Conservation (phyloP, 495 filamentous ascomycete species). For the Aspergillus nanangensis region DNA sequence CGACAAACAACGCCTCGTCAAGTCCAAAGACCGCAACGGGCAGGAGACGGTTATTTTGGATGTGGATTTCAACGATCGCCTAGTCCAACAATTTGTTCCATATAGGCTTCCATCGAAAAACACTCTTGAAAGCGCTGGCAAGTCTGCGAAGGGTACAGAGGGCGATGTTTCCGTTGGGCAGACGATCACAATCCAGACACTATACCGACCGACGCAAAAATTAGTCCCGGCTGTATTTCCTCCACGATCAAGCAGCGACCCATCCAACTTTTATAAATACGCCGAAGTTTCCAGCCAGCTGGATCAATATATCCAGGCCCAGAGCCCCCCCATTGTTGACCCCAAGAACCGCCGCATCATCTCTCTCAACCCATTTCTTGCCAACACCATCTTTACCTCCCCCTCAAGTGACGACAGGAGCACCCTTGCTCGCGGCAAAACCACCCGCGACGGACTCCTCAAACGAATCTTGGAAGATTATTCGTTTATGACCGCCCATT, state of each 20-base stretch:
- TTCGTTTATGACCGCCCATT: slow-evolving; percentile 43
- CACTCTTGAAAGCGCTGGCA: slow-evolving; percentile 28
- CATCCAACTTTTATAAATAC: slow-evolving; percentile 51
- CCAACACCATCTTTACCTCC: slow-evolving; percentile 54
- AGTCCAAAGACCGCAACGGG: slow-evolving; percentile 62
- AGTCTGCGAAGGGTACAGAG: slow-evolving; percentile 30
- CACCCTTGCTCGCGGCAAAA: slow-evolving; percentile 51
- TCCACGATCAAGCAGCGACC: slow-evolving; percentile 32
- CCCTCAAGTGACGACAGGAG: slow-evolving; percentile 51
- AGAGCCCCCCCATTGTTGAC: slow-evolving; percentile 52
- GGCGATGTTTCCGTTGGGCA: slow-evolving; percentile 53
- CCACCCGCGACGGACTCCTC: slow-evolving; percentile 59
- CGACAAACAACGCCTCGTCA: slow-evolving; percentile 60
- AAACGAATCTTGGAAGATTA: slow-evolving; percentile 53
- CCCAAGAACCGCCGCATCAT: slow-evolving; percentile 60
- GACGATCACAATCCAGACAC: slow-evolving; percentile 47
- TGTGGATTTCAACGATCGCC: slow-evolving; percentile 58
- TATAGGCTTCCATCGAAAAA: slow-evolving; percentile 54
- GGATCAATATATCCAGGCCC: slow-evolving; percentile 43
- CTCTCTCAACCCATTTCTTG: slow-evolving; percentile 58
- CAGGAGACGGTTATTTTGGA: slow-evolving; percentile 63
- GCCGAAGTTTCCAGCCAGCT: slow-evolving; percentile 36
- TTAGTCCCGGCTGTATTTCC: slow-evolving; percentile 53
- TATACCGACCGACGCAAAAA: slow-evolving; percentile 54
- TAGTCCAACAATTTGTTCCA: slow-evolving; percentile 53